Evolutionary conservation across 2,329 filamentous ascomycete species (phyloP).

Genomic region (Fusarium piperis): DNA sequence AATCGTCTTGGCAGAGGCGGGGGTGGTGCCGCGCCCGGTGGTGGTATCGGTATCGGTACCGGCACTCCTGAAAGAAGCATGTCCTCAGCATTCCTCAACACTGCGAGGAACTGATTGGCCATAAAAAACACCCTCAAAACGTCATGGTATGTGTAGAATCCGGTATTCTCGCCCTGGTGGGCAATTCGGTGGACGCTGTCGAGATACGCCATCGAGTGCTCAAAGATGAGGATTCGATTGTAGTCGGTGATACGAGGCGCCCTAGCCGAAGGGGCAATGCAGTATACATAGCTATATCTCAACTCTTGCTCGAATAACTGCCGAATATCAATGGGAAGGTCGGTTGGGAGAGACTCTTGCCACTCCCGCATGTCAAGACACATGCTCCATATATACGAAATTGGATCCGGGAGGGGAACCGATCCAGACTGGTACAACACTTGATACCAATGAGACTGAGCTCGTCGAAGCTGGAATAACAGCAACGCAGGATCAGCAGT

Average conservation of each 20-base stretch:
- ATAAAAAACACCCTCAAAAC: constrained; percentile 85
- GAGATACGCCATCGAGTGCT: constrained; percentile 85
- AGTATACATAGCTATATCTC: constrained; percentile 90
- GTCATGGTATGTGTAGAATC: constrained; percentile 87
- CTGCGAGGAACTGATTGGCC: constrained; percentile 70
- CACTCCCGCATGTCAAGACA: constrained; percentile 82
- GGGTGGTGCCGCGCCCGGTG: constrained; percentile 58
- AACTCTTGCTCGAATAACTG: constrained; percentile 88
- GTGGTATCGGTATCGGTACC: constrained; percentile 56
- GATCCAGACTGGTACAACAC: constrained; percentile 83
- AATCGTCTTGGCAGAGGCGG: constrained; percentile 63
- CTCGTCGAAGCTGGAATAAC: constrained; percentile 83
- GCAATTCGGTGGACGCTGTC: constrained; percentile 76
- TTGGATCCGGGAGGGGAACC: constrained; percentile 72
- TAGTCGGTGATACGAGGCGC: constrained; percentile 79
- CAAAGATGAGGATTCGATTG: constrained; percentile 83
- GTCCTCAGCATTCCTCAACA: constrained; percentile 67
- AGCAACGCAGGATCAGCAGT: constrained; percentile 76
- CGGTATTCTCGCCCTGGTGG: constrained; percentile 64
- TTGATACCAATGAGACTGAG: constrained; percentile 91
- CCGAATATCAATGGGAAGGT: constrained; percentile 71
- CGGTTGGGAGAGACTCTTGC: constrained; percentile 78
- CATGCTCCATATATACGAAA: constrained; percentile 78
- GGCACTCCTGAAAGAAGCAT: constrained; percentile 62
- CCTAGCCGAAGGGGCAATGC: constrained; percentile 81